Evolutionary conservation across 1,284 basidiomycete genomes (phyloP), one percentile per base, ranked within the genome.

Genomic region (Trichosporon coremiiforme): DNA sequence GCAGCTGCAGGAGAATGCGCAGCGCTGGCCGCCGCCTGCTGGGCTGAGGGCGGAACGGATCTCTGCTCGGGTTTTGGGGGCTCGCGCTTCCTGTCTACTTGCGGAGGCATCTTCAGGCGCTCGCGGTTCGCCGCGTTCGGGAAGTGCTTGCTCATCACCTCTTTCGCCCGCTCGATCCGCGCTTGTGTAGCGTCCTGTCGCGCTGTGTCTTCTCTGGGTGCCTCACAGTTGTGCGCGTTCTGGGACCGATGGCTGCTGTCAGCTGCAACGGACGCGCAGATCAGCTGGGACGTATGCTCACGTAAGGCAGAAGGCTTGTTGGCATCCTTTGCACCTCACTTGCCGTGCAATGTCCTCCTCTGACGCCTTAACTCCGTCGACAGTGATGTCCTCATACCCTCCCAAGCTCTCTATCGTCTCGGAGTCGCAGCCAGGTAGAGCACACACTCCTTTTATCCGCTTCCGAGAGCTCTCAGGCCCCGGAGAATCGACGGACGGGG

Each of bases 351-450:
- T 75, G 4, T 29, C 64, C n/a, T 65, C 69, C 0, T 25, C 70
- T 17, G 57, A 62, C 0, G 15, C 67, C 53, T 70, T 33, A 29
- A 65, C 1, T 70, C 74, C n/a, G 4, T 62, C 57, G 17, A 2
- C 57, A 17, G 57, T 4, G 12, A n/a, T 70, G 0, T n/a, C 64
- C 9, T 70, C 73, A 5, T 74, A 41, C 0, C 79, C 81, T 4
- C 73, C 77, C 13, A 81, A 68, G 13, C 73, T 74, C 70, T 80
- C 77, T 5, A 83, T 79, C 22, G 76, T 78, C 66, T 79, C 74
- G 25, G 71, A 67, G 10, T 65, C 67, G 67, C 81, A 83, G 1
- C 73, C 74, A 1, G 36, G 29, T 0, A 71, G 25, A 6, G 74
- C 73, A 55, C 81, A 83, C 22, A 29, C 55, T 2, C 69, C 73